Conservation (phyloP, 352 stramenopile genomes). For the Pythium angustatum region DNA sequence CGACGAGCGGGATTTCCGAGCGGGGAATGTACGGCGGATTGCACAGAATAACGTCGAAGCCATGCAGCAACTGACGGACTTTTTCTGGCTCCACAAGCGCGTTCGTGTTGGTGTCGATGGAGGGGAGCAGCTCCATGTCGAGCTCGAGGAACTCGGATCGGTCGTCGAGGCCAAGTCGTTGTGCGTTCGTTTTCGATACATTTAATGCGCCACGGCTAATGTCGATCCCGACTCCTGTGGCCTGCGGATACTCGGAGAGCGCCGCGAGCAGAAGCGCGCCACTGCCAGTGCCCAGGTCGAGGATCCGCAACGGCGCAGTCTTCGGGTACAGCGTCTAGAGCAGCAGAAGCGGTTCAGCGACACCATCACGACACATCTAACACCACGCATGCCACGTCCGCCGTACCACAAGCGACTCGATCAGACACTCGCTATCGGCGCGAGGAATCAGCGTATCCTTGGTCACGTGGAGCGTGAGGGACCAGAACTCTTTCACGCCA, state of each 20-base stretch:
- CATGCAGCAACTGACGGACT: conserved; percentile 28
- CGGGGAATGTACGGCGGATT: conserved; percentile 77
- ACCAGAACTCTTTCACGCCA: conserved; percentile 78
- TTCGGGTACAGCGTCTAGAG: conserved; percentile 44
- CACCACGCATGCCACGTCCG: not conserved
- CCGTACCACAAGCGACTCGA: conserved; percentile 68
- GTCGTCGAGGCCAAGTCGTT: conserved; percentile 11
- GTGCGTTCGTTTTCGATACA: conserved; percentile 56
- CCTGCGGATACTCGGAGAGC: conserved; percentile 54
- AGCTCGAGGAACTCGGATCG: conserved; percentile 35
- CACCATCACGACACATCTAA: not conserved
- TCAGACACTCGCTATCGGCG: conserved; percentile 79
- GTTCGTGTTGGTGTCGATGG: not conserved
- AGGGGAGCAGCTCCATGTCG: conserved; percentile 35
- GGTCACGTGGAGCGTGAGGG: conserved; percentile 53
- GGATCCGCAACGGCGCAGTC: conserved; percentile 40
- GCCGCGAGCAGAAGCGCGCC: conserved; percentile 70
- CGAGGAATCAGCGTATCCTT: conserved; percentile 73
- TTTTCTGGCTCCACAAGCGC: not conserved
- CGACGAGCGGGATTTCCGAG: conserved; percentile 55
- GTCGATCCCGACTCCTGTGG: conserved; percentile 61
- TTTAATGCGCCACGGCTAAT: conserved; percentile 53
- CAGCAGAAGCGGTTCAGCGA: too few relatives aligned
- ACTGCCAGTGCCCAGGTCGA: conserved; percentile 74
- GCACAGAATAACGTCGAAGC: conserved; percentile 72